phyloP scores from a whole-genome alignment of 768 basidiomycete species.

The Pulveroboletus sp. region DNA sequence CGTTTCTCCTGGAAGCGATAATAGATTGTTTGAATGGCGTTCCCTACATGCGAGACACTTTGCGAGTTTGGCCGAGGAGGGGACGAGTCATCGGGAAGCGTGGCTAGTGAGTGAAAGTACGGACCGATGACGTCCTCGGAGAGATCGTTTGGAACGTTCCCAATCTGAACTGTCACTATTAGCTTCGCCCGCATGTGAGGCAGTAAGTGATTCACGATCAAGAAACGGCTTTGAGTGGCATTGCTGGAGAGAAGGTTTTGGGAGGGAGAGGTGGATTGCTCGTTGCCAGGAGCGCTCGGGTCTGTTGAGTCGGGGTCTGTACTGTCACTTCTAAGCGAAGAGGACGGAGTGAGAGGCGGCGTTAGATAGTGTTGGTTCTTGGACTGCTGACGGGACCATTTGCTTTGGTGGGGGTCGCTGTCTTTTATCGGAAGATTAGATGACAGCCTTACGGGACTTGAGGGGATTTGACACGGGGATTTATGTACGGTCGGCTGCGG shows the following conservation, averaged over 20 bases:
- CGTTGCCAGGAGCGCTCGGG: slow-evolving; percentile 15
- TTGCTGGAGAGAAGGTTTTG: slow-evolving; percentile 9
- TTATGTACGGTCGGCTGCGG: slow-evolving; percentile 19
- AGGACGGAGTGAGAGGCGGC: slow-evolving; percentile 68
- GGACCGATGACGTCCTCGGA: slow-evolving; percentile 28
- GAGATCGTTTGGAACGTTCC: slow-evolving; percentile 34
- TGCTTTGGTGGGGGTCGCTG: slow-evolving; percentile 15
- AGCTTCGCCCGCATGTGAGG: neutral
- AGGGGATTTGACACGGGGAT: slow-evolving; percentile 17
- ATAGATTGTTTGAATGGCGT: slow-evolving; percentile 52
- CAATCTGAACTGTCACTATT: slow-evolving; percentile 30
- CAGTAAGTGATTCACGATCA: slow-evolving; percentile 22
- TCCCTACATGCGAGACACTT: slow-evolving; percentile 11
- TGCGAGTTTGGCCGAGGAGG: slow-evolving; percentile 6
- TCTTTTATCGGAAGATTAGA: slow-evolving; percentile 12
- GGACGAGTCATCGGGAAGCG: slow-evolving; percentile 10
- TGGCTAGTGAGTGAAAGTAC: slow-evolving; percentile 27
- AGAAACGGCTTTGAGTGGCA: slow-evolving; percentile 27
- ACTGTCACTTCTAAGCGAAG: slow-evolving; percentile 40
- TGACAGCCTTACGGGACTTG: slow-evolving; percentile 8
- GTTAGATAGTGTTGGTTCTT: slow-evolving; percentile 45
- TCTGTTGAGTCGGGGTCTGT: slow-evolving; percentile 32
- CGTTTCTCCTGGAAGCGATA: slow-evolving; percentile 45
- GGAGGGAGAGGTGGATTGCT: slow-evolving; percentile 18
- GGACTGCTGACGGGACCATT: slow-evolving; percentile 18